Evolutionary conservation across 2,329 filamentous ascomycete species (phyloP), one percentile per base, ranked within the genome.

Genomic region (Exutisphaerella laricina): DNA sequence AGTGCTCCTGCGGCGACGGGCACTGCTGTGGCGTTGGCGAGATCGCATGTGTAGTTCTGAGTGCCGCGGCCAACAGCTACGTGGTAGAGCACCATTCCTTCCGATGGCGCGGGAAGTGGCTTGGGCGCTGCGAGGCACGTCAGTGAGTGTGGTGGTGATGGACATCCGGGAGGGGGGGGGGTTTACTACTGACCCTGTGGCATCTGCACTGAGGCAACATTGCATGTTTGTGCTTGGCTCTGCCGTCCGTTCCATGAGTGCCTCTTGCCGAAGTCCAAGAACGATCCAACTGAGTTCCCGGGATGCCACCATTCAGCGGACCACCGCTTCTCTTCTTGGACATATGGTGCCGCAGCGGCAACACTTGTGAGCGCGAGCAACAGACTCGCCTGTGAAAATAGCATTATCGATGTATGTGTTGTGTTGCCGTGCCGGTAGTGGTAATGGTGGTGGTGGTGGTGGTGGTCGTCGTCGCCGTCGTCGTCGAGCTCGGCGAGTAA

Each of bases 1-100:
- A 87, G 61, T 41, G 90, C 90, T 50, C 90, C 90, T 37, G 72
- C 66, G 13, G 81, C 73, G 7, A 70, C 72, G 10, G 90, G 89
- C 0, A 68, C 68, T 0, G 79, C 75, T 3, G 75, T 76, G 1
- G 77, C 61, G 55, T 84, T 77, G 44, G 54, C 47, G 3, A 62
- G 51, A 41, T 74, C 69, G 72, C 90, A 96, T 39, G 87, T 94
- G 72, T 96, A 97, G 75, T 96, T 96, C 70, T 96, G 82, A 5
- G 85, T 92, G 47, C 90, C 90, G 32, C 87, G 82, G 58, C 90
- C 90, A 49, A 96, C 72, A 60, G 84, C 86, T 41, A 96, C 84
- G 66, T 94, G 86, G 60, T 79, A 76, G 38, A 94, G 73, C 3
- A 61, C 70, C 21, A 86, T 70, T 43, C 82, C 84, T 5, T 70